Evolutionary conservation across 2,329 filamentous ascomycete species (phyloP).

Genomic region (Coniosporium tulheliwenetii): DNA sequence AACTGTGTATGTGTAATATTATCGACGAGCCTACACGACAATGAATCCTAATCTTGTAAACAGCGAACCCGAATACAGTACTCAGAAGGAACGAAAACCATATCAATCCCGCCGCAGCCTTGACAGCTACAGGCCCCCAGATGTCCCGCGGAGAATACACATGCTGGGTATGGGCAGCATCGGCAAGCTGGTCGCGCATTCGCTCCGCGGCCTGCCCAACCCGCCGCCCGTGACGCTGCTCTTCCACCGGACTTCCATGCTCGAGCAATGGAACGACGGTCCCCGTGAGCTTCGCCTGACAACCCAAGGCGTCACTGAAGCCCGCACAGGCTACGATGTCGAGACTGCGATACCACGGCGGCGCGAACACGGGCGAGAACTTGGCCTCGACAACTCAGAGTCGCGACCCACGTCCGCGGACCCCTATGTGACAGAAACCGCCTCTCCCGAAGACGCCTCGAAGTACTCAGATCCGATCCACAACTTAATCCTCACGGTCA

Average conservation of each 20-base stretch:
- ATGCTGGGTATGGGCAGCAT: constrained; percentile 71
- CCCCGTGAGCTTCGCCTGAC: constrained; percentile 30
- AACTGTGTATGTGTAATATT: too few relatives aligned
- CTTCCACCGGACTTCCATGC: constrained; percentile 40
- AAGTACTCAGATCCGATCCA: constrained; percentile 35
- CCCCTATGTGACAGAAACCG: background rate
- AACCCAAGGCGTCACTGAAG: constrained; percentile 24
- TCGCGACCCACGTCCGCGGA: background rate
- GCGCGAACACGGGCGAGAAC: too few relatives aligned
- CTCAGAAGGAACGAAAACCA: background rate
- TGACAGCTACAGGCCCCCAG: background rate
- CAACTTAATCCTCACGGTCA: constrained; percentile 66
- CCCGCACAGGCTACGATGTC: constrained; percentile 26
- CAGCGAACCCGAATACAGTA: background rate
- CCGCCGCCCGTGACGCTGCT: constrained; percentile 66
- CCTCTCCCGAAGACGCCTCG: constrained; percentile 5
- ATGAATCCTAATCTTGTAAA: too few relatives aligned
- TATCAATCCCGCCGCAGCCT: too few relatives aligned
- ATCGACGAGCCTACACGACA: too few relatives aligned
- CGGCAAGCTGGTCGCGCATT: constrained; percentile 63
- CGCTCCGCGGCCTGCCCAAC: constrained; percentile 43
- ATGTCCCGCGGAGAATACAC: constrained; percentile 43
- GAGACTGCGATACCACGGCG: constrained; percentile 21
- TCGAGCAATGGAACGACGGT: constrained; percentile 31
- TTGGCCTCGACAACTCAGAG: background rate